Evolutionary conservation across 208 protist species (phyloP).

Genomic region (Naegleria lovaniensis): DNA sequence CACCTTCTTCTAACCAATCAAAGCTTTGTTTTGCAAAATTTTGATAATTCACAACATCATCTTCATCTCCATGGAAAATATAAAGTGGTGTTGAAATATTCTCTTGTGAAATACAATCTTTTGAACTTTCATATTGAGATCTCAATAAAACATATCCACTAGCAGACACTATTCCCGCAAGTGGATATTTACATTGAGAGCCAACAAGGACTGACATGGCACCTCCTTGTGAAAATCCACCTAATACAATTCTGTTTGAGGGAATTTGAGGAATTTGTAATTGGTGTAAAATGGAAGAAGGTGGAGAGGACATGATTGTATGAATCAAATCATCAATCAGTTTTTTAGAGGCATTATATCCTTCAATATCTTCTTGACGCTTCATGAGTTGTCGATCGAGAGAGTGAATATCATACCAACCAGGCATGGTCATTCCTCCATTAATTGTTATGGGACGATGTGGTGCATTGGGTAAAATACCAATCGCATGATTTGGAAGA

Average conservation of each 20-base stretch:
- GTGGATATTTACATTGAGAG: not conserved
- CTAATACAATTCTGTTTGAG: not conserved
- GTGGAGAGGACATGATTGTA: no score
- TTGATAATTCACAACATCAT: conserved; percentile 11
- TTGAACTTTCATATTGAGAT: not conserved
- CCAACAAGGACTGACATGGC: not conserved
- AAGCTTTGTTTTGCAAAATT: not conserved
- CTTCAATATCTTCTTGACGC: not conserved
- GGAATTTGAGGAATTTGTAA: not conserved
- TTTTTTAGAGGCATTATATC: not conserved
- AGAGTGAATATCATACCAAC: conserved; percentile 17
- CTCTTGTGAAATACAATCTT: not conserved
- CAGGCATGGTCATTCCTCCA: not conserved
- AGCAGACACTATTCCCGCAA: not conserved
- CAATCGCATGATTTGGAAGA: not conserved
- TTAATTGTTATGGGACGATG: not conserved
- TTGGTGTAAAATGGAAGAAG: no score
- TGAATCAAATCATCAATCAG: not conserved
- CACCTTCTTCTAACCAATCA: not conserved
- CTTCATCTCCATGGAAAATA: conserved; percentile 13
- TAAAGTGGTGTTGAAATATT: not conserved
- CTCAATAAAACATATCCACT: not conserved
- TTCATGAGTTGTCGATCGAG: not conserved
- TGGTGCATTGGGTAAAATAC: conserved; percentile 8
- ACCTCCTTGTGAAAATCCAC: conserved; percentile 6